Conservation (phyloP, 1,139 yeast genomes). For the Yamadazyma taylorii region DNA sequence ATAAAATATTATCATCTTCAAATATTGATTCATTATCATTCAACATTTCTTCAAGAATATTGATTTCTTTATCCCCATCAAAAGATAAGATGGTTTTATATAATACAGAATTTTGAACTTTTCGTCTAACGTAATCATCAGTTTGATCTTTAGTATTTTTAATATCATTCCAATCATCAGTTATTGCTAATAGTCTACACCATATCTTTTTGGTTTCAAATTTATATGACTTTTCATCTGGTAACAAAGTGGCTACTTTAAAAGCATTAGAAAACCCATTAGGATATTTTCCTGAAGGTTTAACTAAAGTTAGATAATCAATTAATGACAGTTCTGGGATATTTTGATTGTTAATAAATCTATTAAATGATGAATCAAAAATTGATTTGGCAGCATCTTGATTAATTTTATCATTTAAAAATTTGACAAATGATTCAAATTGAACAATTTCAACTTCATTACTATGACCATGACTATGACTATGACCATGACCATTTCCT, state of each 20-base stretch:
- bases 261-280: conserved; percentile 38
- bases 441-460: conserved; percentile 14
- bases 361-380: conserved; percentile 31
- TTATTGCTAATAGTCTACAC: conserved; percentile 59
- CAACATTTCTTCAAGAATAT: conserved; percentile 14
- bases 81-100: conserved; percentile 39
- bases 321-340: conserved; percentile 50
- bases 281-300: conserved; percentile 25
- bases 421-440: conserved; percentile 24
- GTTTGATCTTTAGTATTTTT: conserved; percentile 41
- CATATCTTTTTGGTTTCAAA: conserved; percentile 45
- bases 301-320: conserved; percentile 56
- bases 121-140: conserved; percentile 43
- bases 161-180: conserved; percentile 56
- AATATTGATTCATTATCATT: conserved; percentile 11
- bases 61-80: conserved; percentile 13
- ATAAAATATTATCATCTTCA: conserved; percentile 12
- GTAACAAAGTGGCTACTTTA: conserved; percentile 30
- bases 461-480: too few species aligned
- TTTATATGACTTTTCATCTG: conserved; percentile 25
- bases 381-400: conserved; percentile 16
- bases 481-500: conserved; percentile 9
- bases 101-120: conserved; percentile 44
- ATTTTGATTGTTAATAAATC: conserved; percentile 38
- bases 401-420: conserved; percentile 16